Base-by-base conservation (phyloP, 805 yeast genomes). In the Ogataea nonfermentans region DNA sequence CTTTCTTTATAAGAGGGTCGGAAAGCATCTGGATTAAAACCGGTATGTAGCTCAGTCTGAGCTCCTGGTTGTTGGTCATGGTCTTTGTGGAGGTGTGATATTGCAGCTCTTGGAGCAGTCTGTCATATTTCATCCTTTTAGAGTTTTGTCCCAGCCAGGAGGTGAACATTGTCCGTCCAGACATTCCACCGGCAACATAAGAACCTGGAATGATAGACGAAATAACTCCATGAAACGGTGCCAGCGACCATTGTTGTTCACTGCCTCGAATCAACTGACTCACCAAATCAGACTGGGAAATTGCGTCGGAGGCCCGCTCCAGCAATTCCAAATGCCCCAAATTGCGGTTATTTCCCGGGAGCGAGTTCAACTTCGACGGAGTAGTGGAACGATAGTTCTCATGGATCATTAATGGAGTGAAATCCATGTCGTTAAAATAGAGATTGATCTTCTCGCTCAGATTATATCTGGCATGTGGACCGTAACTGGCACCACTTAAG, bases 341-440 rank as follows among this genome's bases (percentile, higher is more conserved):
- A n/a, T 74, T 67, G 9, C 66, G 56, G 12, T 68, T 63, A 19
- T 62, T 62, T 31, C 50, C 44, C 3, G 53, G 35, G 23, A 29
- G 38, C 11, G 36, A 17, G 12, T 16, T 37, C n/a, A 55, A 38
- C 37, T 40, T 48, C 6, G 69, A 44, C 2, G 95, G 96, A 28
- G 66, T 67, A 0, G 95, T 81, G 24, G 65, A 65, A 34, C 87
- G 62, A 59, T 93, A 93, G 64, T 93, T 93, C 60, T 93, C 99
- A 57, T 91, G 97, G 37, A 93, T 76, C 98, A 93, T 91, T 46
- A 91, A 70, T 4, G 99, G 98, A 1, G 95, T 81, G 59, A 93
- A 84, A 57, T 89, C 96, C 63, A 87, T 85, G 63, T 93, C 99
- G 62, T 88, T 89, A 68, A 93, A 93, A 58, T 89, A 93, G 37